These are phyloP conservation scores for Penicillium diatomitis DNA, from an alignment of 495 filamentous ascomycete genomes.

Conservation along the genomic window DNA sequence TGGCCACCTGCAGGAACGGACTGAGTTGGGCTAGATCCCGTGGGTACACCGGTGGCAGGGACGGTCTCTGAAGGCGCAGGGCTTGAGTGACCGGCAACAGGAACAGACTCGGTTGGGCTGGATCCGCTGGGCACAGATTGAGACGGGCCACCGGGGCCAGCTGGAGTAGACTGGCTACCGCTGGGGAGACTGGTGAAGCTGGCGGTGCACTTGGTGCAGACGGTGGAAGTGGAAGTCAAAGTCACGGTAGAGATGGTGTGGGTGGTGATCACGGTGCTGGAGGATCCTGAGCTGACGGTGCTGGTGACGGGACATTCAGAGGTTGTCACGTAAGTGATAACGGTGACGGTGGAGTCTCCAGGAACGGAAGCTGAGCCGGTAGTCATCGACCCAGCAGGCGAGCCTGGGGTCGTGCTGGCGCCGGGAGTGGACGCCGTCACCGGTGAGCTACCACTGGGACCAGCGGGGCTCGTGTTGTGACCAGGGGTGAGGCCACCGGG, in stretches of 20 bases:
- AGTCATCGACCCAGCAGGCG: background rate
- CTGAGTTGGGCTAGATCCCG: background rate
- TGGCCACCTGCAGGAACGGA: background rate
- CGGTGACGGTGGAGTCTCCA: conserved; percentile 27
- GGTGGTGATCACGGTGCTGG: conserved; percentile 1
- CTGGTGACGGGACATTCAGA: conserved; percentile 43
- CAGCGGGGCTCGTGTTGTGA: background rate
- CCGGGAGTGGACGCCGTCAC: background rate
- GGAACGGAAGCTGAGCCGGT: background rate
- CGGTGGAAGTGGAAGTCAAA: conserved; percentile 4
- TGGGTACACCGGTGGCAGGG: conserved; percentile 1
- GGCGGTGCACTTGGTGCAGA: conserved; percentile 14
- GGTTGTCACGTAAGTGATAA: conserved; percentile 28
- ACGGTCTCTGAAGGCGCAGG: conserved; percentile 6
- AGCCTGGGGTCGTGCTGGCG: background rate
- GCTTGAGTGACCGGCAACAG: background rate
- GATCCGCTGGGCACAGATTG: background rate
- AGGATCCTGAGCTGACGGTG: conserved; percentile 12
- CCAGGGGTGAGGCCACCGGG: background rate
- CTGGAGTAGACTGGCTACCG: background rate
- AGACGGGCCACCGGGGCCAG: conserved; percentile 9
- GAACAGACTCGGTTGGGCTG: background rate
- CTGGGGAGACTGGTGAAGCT: conserved; percentile 12
- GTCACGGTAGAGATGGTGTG: conserved; percentile 23
- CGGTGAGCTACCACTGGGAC: conserved; percentile 1